These are phyloP conservation scores for Annulohypoxylon moriforme DNA, from an alignment of 495 filamentous ascomycete species.

Conservation along the genomic window DNA sequence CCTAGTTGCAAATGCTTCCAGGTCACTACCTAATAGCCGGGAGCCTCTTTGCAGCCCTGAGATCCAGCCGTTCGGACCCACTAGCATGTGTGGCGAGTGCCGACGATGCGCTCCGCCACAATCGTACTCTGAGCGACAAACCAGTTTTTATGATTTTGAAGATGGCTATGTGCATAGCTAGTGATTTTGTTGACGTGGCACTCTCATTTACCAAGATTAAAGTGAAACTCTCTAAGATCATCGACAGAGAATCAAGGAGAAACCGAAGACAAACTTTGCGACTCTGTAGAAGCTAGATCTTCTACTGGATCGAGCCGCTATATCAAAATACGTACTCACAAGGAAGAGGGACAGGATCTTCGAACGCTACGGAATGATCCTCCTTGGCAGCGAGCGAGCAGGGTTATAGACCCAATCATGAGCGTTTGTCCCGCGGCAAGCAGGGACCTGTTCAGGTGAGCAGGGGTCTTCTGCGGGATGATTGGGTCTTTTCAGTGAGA, in stretches of 20 bases:
- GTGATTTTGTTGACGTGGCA: conserved; percentile 45
- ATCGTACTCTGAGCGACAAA: conserved; percentile 35
- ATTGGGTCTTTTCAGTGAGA: conserved; percentile 52
- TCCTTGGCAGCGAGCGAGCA: conserved; percentile 42
- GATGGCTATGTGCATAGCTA: conserved; percentile 35
- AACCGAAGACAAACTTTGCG: conserved; percentile 17
- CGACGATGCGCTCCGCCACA: conserved; percentile 48
- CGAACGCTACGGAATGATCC: conserved; percentile 45
- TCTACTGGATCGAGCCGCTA: conserved; percentile 27
- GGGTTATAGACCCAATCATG: conserved; percentile 50
- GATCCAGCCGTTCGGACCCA: conserved; percentile 33
- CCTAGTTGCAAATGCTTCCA: conserved; percentile 10
- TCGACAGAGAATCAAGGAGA: conserved; percentile 14
- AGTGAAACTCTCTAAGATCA: neutral
- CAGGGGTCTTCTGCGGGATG: conserved; percentile 47
- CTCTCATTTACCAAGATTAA: conserved; percentile 34
- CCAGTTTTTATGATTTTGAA: conserved; percentile 2
- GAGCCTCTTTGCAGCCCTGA: conserved; percentile 27
- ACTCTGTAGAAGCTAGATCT: conserved; percentile 21
- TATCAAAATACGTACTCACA: conserved; percentile 21
- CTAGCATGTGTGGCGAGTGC: conserved; percentile 41
- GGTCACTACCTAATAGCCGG: conserved; percentile 22
- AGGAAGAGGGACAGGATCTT: conserved; percentile 28
- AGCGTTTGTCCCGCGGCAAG: conserved; percentile 48
- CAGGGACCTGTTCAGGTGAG: conserved; percentile 49